Percentiles rank a stretch among this genome's conserved stretches.
These are phyloP conservation scores for Trametes gibbosa DNA, from an alignment of 768 basidiomycete species.

Conservation along the genomic window DNA sequence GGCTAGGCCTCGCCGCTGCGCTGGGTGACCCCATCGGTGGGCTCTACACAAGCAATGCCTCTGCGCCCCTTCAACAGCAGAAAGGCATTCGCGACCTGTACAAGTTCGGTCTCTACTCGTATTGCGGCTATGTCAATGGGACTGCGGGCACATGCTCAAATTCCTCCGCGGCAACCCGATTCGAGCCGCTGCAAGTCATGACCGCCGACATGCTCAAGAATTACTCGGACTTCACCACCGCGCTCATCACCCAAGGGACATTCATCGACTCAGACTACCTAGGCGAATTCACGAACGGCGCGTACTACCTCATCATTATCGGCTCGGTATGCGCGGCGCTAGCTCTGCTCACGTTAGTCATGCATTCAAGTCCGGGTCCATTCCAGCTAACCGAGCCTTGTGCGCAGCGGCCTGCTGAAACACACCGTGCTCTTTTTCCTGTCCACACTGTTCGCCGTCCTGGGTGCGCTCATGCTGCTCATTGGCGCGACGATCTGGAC, in stretches of 20 bases:
- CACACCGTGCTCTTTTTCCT: constrained; percentile 63
- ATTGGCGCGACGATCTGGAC: constrained; percentile 79
- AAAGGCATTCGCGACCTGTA: constrained; percentile 70
- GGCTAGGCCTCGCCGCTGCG: constrained; percentile 47
- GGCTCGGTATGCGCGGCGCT: constrained; percentile 67
- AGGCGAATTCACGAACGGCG: constrained; percentile 60
- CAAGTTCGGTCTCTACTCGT: constrained; percentile 77
- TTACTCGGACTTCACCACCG: constrained; percentile 53
- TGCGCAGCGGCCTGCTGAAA: constrained; percentile 60
- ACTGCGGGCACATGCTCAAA: constrained; percentile 65
- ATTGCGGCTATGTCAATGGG: constrained; percentile 68
- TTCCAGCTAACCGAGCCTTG: constrained; percentile 4
- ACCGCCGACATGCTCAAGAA: constrained; percentile 66
- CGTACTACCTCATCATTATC: constrained; percentile 73
- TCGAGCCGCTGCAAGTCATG: constrained; percentile 63
- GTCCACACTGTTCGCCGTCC: constrained; percentile 59
- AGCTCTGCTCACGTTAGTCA: constrained; percentile 63
- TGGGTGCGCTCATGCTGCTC: constrained; percentile 61
- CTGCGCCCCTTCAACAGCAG: constrained; percentile 52
- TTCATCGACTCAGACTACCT: constrained; percentile 63
- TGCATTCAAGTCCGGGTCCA: not conserved
- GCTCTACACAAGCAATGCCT: constrained; percentile 66
- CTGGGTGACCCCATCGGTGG: constrained; percentile 56
- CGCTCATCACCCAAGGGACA: constrained; percentile 48
- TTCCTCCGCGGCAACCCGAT: constrained; percentile 53